Evolutionary conservation across 1,284 basidiomycete genomes (phyloP).

Genomic region (Cutaneotrichosporon sp.): DNA sequence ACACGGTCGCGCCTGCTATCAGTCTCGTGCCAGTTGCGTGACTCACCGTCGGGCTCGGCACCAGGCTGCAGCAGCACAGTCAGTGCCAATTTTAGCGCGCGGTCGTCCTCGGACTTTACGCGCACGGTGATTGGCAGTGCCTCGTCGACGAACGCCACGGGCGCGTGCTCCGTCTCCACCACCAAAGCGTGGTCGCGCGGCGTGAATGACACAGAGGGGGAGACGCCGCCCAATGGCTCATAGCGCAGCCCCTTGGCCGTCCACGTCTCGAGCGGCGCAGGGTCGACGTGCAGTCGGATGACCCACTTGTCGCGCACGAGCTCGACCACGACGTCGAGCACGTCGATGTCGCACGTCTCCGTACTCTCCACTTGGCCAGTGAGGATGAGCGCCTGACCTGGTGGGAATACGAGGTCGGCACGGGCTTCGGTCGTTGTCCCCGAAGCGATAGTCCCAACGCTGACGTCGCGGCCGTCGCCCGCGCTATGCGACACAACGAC

Average conservation of each 20-base stretch:
- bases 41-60: slow-evolving; percentile 67
- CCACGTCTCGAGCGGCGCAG: slow-evolving; percentile 22
- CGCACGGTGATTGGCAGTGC: slow-evolving; percentile 63
- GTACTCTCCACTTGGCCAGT: slow-evolving; percentile 15
- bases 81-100: slow-evolving; percentile 61
- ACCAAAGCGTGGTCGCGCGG: slow-evolving; percentile 59
- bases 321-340: slow-evolving; percentile 23
- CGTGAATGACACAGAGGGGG: slow-evolving; percentile 53
- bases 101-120: slow-evolving; percentile 56
- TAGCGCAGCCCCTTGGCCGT: slow-evolving; percentile 14
- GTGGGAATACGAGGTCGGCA: slow-evolving; percentile 23
- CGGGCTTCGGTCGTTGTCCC: background rate
- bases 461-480: slow-evolving; percentile 1
- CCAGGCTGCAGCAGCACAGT: slow-evolving; percentile 72
- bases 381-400: slow-evolving; percentile 16
- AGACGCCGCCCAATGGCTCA: slow-evolving; percentile 8
- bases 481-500: slow-evolving; percentile 14
- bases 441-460: slow-evolving; percentile 2
- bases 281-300: slow-evolving; percentile 25
- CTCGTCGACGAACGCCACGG: slow-evolving; percentile 71
- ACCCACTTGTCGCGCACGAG: slow-evolving; percentile 34
- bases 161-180: slow-evolving; percentile 56
- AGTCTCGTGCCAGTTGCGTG: background rate
- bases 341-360: slow-evolving; percentile 23
- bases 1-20: slow-evolving; percentile 10